phyloP scores from a whole-genome alignment of 345 rosid species.

The Lagerstroemia speciosa region DNA sequence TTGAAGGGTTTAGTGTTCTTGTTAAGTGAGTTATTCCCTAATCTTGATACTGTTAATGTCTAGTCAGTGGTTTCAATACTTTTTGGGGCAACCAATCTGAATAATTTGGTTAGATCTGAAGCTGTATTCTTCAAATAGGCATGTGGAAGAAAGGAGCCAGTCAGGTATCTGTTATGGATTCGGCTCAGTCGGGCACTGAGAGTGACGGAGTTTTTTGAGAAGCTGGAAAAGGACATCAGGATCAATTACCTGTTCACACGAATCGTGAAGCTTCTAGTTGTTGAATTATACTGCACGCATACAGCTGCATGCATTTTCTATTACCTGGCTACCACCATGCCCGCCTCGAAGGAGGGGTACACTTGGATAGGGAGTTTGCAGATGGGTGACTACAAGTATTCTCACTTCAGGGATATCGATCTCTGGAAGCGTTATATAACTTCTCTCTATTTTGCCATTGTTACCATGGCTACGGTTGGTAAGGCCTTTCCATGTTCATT shows the following conservation, averaged over 20 bases:
- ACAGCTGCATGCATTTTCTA: slow-evolving; percentile 90
- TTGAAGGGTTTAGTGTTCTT: not conserved
- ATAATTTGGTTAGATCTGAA: not conserved
- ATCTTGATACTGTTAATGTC: not conserved
- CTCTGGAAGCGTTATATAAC: slow-evolving; percentile 65
- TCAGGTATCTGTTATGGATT: slow-evolving; percentile 70
- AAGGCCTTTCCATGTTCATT: slow-evolving; percentile 2
- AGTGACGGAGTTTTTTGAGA: slow-evolving; percentile 57
- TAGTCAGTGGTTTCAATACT: not conserved
- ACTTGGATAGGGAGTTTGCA: slow-evolving; percentile 90
- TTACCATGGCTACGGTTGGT: slow-evolving; percentile 94
- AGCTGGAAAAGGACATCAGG: slow-evolving; percentile 73
- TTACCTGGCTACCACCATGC: slow-evolving; percentile 81
- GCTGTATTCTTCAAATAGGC: slow-evolving; percentile 24
- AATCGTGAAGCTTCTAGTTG: slow-evolving; percentile 75
- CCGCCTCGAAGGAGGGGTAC: slow-evolving; percentile 62
- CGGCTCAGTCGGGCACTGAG: slow-evolving; percentile 52
- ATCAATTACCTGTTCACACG: slow-evolving; percentile 74
- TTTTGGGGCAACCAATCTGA: not conserved
- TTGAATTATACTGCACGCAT: slow-evolving; percentile 83
- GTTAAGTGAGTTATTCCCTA: not conserved
- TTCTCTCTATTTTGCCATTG: slow-evolving; percentile 75
- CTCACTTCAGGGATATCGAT: slow-evolving; percentile 61
- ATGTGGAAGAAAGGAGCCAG: slow-evolving; percentile 51
- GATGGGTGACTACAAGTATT: slow-evolving; percentile 59